Percentiles rank a stretch among this genome's conserved stretches.
Evolutionary conservation across 1,284 basidiomycete species (phyloP).

Genomic region (Naganishia albida): DNA sequence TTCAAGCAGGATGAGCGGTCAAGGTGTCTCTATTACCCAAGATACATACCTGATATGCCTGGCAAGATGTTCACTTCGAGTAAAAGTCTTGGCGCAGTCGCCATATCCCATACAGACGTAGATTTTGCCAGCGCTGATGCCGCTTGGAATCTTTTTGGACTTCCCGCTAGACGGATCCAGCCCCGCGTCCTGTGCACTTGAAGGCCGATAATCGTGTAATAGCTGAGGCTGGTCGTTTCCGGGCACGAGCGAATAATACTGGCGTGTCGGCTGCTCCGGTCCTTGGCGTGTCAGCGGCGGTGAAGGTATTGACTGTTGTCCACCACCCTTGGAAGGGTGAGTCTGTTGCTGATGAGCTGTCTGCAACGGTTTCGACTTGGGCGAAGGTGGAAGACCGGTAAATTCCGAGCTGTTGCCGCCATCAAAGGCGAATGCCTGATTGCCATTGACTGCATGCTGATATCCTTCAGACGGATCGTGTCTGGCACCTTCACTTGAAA

Average conservation of each 20-base stretch:
- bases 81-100: slow-evolving; percentile 95
- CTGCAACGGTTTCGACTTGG: neutral
- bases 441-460: neutral
- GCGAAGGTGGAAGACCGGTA: neutral
- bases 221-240: slow-evolving; percentile 17
- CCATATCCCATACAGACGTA: slow-evolving; percentile 94
- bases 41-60: slow-evolving; percentile 79
- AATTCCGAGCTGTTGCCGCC: neutral
- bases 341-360: neutral
- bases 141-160: slow-evolving; percentile 42
- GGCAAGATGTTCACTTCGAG: slow-evolving; percentile 89
- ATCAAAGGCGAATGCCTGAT: slow-evolving; percentile 11
- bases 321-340: neutral
- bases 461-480: slow-evolving; percentile 41
- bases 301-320: neutral
- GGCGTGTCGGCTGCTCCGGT: neutral
- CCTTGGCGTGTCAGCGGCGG: slow-evolving; percentile 10
- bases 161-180: slow-evolving; percentile 13
- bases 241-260: slow-evolving; percentile 20
- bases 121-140: slow-evolving; percentile 65
- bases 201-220: slow-evolving; percentile 9
- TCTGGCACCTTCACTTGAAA: slow-evolving; percentile 6
- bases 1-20: slow-evolving; percentile 48
- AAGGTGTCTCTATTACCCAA: neutral
- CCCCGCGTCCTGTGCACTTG: neutral